A percentile compares a stretch with the other conserved stretches of the same genome.
These are phyloP conservation scores for Arabidopsis arenosa DNA, from an alignment of 345 rosid genomes.

Conservation along the genomic window DNA sequence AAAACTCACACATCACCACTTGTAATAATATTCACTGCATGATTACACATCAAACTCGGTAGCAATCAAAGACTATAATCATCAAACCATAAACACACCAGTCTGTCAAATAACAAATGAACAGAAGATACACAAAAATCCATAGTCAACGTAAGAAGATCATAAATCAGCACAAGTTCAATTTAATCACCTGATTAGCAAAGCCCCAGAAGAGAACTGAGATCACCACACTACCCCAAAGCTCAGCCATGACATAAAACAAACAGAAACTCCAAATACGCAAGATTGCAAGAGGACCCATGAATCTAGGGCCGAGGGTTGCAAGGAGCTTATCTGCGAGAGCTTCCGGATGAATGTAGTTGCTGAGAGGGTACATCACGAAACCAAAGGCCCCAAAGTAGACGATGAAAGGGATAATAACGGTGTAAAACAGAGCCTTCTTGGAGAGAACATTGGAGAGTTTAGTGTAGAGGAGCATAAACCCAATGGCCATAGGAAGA, in stretches of 20 bases:
- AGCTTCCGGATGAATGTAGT: slow-evolving; percentile 79
- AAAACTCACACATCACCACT: slow-evolving; percentile 8
- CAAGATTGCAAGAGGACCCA: slow-evolving; percentile 95
- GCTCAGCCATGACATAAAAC: slow-evolving; percentile 99
- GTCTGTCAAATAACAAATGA: neutral
- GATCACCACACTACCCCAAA: slow-evolving; percentile 98
- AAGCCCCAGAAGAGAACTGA: slow-evolving; percentile 99
- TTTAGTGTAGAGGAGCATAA: slow-evolving; percentile 84
- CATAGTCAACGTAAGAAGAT: slow-evolving; percentile 22
- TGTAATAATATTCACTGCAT: neutral
- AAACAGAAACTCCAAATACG: slow-evolving; percentile 97
- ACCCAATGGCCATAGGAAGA: slow-evolving; percentile 97
- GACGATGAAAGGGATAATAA: slow-evolving; percentile 85
- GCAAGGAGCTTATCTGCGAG: slow-evolving; percentile 84
- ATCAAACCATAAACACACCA: slow-evolving; percentile 15
- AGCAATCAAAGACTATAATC: neutral
- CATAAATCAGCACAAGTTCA: neutral
- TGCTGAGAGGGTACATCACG: slow-evolving; percentile 90
- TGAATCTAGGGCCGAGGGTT: slow-evolving; percentile 83
- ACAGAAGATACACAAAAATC: neutral
- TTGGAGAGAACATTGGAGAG: slow-evolving; percentile 82
- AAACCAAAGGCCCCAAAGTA: slow-evolving; percentile 97
- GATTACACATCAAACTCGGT: slow-evolving; percentile 23
- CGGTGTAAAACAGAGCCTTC: slow-evolving; percentile 82
- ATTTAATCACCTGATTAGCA: slow-evolving; percentile 85